Evolutionary conservation across 2,329 filamentous ascomycete genomes (phyloP).

Genomic region (Annulohypoxylon truncatum): DNA sequence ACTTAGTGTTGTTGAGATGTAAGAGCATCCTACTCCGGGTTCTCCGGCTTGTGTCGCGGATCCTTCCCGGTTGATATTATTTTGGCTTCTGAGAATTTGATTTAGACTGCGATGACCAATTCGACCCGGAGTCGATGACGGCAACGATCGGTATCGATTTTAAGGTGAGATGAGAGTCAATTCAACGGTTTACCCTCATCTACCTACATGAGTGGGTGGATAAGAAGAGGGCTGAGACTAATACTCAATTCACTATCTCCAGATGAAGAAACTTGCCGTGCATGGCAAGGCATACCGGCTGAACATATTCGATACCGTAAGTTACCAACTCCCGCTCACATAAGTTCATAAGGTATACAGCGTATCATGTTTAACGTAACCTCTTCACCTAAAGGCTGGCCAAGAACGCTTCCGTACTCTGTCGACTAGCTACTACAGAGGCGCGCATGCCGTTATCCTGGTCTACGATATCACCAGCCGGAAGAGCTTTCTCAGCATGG

Average conservation of each 20-base stretch:
- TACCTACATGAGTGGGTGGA: not conserved
- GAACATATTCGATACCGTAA: conserved; percentile 64
- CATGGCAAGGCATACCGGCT: conserved; percentile 63
- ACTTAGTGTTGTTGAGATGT: conserved; percentile 65
- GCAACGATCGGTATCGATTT: conserved; percentile 69
- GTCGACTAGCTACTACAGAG: conserved; percentile 63
- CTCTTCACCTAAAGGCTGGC: conserved; percentile 51
- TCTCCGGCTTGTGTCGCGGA: not conserved
- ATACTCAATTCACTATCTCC: not conserved
- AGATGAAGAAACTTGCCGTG: conserved; percentile 66
- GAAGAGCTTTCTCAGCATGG: conserved; percentile 63
- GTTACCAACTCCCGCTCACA: conserved; percentile 20
- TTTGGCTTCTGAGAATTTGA: conserved; percentile 1
- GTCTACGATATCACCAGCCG: conserved; percentile 63
- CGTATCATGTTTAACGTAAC: conserved; percentile 1
- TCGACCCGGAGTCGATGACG: conserved; percentile 64
- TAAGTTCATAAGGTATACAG: not conserved
- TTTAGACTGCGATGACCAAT: conserved; percentile 66
- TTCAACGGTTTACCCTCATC: not conserved
- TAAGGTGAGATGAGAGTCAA: conserved; percentile 54
- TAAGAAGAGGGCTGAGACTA: not conserved
- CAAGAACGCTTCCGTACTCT: conserved; percentile 63
- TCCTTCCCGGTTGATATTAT: conserved; percentile 11
- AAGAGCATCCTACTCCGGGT: conserved; percentile 8
- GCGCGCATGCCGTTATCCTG: conserved; percentile 61